Evolutionary conservation across 1,284 basidiomycete species (phyloP), one percentile per base, ranked within the genome.

Genomic region (Porogramme epimiltina): DNA sequence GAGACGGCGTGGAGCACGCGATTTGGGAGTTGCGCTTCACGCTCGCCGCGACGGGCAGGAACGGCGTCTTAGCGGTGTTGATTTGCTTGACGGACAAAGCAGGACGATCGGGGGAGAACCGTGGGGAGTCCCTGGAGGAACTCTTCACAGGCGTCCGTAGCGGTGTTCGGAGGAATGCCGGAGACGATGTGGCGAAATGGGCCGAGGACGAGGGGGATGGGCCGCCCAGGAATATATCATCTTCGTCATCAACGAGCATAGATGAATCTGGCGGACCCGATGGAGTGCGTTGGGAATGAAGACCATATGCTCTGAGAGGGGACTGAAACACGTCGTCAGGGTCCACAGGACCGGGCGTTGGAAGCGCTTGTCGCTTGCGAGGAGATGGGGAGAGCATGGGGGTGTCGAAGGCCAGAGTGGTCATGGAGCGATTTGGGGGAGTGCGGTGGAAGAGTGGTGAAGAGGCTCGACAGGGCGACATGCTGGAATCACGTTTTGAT

Each of bases 21-120:
- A 84, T 80, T 1, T 79, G 80, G 20, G 83, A 82, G 66, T 87
- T 89, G 59, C 87, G 81, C 67, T 89, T 89, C 4, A 77, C 79
- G 31, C 85, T 83, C 51, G 67, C 54, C 42, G 66, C 42, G 19
- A 50, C 31, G 18, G 59, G 39, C 19, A 59, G 42, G 36, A 56
- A 48, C 23, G 56, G 13, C 24, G 45, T 20, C 38, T 45, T 38
- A 23, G 49, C n/a, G 58, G 52, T 43, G 53, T 72, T 71, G 54
- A 67, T 64, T 51, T 64, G 66, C 53, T 66, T 70, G 24, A 61
- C 49, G 47, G 66, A 67, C 45, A 73, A 67, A 9, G 66, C 57
- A 45, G 65, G 45, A 11, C 60, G 62, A 31, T 62, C 52, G 24
- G 63, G 60, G 1, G 66, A 58, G 44, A 64, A 65, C 55, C 62